These are phyloP conservation scores for Umbelopsis sp. DNA, from an alignment of 192 early-diverging fungal genomes.

Conservation along the genomic window DNA sequence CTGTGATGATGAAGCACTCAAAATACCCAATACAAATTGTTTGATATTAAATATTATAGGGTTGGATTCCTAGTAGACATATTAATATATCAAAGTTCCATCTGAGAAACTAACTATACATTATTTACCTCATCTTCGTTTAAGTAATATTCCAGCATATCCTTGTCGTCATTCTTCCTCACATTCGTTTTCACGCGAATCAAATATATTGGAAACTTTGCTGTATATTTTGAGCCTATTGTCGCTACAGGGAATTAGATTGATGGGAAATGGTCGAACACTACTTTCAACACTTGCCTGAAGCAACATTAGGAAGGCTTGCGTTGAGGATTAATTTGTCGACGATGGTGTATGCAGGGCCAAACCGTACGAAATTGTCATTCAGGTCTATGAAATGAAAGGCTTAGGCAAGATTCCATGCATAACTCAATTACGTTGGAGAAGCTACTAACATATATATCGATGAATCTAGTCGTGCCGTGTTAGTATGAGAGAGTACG, in stretches of 20 bases:
- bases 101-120: too few species aligned
- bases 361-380: not conserved
- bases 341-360: not conserved
- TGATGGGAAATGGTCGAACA: too few species aligned
- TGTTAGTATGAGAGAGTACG: too few species aligned
- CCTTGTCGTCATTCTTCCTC: not conserved
- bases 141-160: not conserved
- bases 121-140: not conserved
- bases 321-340: not conserved
- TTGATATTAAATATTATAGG: not conserved
- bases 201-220: not conserved
- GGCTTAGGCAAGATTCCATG: not conserved
- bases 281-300: not conserved
- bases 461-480: not conserved
- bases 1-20: too few species aligned
- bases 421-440: not conserved
- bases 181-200: not conserved
- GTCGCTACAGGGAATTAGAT: not conserved
- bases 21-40: too few species aligned
- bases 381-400: not conserved
- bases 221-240: not conserved
- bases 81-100: not conserved
- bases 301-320: not conserved
- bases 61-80: conserved; percentile 22
- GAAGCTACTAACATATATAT: not conserved